These are phyloP conservation scores for Globisporangium cystogenes DNA, from an alignment of 352 stramenopile genomes.

Conservation along the genomic window DNA sequence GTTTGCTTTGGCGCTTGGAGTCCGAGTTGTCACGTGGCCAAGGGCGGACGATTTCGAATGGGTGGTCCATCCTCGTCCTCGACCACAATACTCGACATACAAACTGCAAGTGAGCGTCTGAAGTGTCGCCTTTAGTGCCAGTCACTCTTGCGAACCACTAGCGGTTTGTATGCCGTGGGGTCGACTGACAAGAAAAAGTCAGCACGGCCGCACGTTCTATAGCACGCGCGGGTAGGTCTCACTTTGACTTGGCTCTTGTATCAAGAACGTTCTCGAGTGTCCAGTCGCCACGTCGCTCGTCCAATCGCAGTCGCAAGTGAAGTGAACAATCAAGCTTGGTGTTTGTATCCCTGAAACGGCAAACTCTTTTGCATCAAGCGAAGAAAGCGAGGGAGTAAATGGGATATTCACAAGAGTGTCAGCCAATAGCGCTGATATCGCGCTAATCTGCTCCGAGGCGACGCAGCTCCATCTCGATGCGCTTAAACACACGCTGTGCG, in stretches of 20 bases:
- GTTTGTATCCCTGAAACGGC: background rate
- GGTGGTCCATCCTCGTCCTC: background rate
- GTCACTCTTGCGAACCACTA: background rate
- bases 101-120: background rate
- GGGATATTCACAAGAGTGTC: too few relatives aligned
- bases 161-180: background rate
- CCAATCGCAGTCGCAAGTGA: background rate
- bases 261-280: conserved; percentile 1
- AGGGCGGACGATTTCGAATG: background rate
- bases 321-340: too few relatives aligned
- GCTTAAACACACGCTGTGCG: too few relatives aligned
- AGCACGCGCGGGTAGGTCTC: background rate
- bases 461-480: too few relatives aligned
- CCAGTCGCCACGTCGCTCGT: background rate
- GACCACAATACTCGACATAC: background rate
- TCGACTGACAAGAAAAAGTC: too few relatives aligned
- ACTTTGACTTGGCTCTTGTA: background rate
- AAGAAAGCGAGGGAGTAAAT: background rate
- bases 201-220: too few relatives aligned
- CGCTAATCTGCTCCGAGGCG: too few relatives aligned
- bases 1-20: too few relatives aligned
- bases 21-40: too few relatives aligned
- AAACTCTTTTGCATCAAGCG: too few relatives aligned
- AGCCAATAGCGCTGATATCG: too few relatives aligned
- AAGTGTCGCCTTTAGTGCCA: background rate